Conservation (phyloP, 1,139 yeast genomes). For the Entelexis paramagnoliae region DNA sequence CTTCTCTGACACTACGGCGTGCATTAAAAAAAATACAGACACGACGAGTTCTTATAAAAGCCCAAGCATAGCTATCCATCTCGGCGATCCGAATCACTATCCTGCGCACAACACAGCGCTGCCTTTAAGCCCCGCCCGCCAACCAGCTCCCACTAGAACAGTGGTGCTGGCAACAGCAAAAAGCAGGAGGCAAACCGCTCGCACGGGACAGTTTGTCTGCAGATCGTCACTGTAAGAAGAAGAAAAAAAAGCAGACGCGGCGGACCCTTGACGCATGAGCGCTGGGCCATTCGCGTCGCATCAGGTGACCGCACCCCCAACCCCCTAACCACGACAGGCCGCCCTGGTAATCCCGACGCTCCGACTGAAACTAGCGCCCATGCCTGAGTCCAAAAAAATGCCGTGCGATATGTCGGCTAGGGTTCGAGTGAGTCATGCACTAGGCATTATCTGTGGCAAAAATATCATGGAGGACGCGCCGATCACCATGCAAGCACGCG, state of each 20-base stretch:
- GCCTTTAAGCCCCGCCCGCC: not conserved
- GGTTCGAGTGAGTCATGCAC: not conserved
- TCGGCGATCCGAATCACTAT: slow-evolving; percentile 40
- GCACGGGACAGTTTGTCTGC: slow-evolving; percentile 25
- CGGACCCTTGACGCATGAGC: too few relatives aligned
- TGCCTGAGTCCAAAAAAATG: too few relatives aligned
- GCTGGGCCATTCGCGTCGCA: too few relatives aligned
- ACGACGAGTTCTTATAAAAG: slow-evolving; percentile 48
- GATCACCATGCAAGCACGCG: not conserved
- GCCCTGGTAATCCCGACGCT: too few relatives aligned
- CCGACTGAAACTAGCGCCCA: too few relatives aligned
- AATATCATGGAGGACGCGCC: not conserved
- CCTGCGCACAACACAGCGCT: slow-evolving; percentile 7
- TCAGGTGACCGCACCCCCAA: too few relatives aligned
- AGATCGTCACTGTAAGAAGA: slow-evolving; percentile 7
- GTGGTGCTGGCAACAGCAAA: slow-evolving; percentile 5
- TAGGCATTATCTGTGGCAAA: not conserved
- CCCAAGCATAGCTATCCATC: slow-evolving; percentile 30
- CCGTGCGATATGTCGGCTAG: not conserved
- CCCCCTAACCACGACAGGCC: too few relatives aligned
- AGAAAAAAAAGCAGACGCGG: too few relatives aligned
- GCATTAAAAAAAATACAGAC: slow-evolving; percentile 38
- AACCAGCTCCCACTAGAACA: slow-evolving; percentile 18
- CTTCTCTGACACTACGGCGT: slow-evolving; percentile 52
- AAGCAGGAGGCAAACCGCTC: slow-evolving; percentile 2